Conservation (phyloP, 2,329 filamentous ascomycete species). For the Lecanicillium sp. region DNA sequence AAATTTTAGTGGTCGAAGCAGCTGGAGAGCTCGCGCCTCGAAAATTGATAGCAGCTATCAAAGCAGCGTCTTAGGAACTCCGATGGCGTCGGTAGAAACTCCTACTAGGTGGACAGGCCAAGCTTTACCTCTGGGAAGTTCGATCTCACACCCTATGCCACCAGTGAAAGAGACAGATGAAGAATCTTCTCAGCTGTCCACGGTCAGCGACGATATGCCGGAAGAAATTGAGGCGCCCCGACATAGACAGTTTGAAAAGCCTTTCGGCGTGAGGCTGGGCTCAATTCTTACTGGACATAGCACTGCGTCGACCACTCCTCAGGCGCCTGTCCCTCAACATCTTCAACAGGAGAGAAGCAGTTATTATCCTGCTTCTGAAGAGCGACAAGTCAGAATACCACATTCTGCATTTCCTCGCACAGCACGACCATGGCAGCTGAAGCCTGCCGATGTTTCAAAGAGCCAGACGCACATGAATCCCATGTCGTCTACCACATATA, state of each 20-base stretch:
- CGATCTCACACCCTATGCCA: slow-evolving; percentile 20
- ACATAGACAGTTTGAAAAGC: too few species aligned
- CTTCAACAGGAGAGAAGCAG: slow-evolving; percentile 2
- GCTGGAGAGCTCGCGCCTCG: slow-evolving; percentile 17
- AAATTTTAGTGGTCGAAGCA: slow-evolving; percentile 13
- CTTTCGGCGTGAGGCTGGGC: too few species aligned
- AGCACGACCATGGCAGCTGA: too few species aligned
- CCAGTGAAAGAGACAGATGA: slow-evolving; percentile 23
- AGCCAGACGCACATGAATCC: too few species aligned
- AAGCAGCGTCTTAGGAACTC: slow-evolving; percentile 10
- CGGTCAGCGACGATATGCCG: slow-evolving; percentile 13
- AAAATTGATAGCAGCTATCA: slow-evolving; percentile 6
- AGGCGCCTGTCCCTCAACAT: slow-evolving; percentile 12
- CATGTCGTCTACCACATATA: neutral
- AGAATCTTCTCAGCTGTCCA: slow-evolving; percentile 11
- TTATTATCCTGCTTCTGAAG: too few species aligned
- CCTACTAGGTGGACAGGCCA: slow-evolving; percentile 39
- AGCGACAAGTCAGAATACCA: too few species aligned
- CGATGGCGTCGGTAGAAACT: slow-evolving; percentile 24
- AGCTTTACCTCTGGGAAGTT: slow-evolving; percentile 26
- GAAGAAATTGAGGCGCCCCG: too few species aligned
- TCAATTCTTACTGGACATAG: neutral
- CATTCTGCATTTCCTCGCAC: too few species aligned
- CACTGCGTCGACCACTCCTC: slow-evolving; percentile 15
- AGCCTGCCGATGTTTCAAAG: too few species aligned